phyloP scores from a whole-genome alignment of 768 basidiomycete genomes.

The Phylloporus rhodoxanthus region DNA sequence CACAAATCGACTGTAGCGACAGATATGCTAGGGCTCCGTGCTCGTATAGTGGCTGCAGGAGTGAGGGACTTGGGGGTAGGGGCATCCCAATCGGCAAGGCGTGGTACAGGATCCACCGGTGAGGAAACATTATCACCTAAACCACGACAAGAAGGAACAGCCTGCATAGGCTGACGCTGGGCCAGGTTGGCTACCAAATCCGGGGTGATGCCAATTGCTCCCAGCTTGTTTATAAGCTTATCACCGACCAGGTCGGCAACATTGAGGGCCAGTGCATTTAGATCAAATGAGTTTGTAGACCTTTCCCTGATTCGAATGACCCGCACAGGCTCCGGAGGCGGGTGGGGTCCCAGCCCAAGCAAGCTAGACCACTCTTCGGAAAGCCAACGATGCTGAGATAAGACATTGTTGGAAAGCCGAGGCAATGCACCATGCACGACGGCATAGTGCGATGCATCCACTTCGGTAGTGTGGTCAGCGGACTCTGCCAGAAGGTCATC shows the following conservation, averaged over 20 bases:
- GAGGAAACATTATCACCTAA: too few species aligned
- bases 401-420: neutral
- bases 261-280: neutral
- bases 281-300: neutral
- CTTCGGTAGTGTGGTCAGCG: neutral
- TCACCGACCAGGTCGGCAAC: neutral
- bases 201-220: too few species aligned
- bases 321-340: neutral
- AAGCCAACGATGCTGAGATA: slow-evolving; percentile 1
- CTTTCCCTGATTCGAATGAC: too few species aligned
- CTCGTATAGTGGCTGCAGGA: too few species aligned
- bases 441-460: slow-evolving; percentile 1
- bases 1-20: too few species aligned
- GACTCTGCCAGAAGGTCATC: slow-evolving; percentile 1
- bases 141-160: too few species aligned
- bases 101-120: too few species aligned
- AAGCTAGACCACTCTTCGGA: slow-evolving; percentile 1
- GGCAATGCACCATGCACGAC: neutral
- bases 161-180: neutral
- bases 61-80: too few species aligned
- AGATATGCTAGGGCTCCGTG: too few species aligned
- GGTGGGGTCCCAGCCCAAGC: slow-evolving; percentile 1
- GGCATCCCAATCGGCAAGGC: too few species aligned
- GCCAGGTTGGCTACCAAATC: neutral
- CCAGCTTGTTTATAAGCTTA: neutral